These are phyloP conservation scores for Pleurotus tuoliensis DNA, from an alignment of 768 basidiomycete genomes.

Conservation along the genomic window DNA sequence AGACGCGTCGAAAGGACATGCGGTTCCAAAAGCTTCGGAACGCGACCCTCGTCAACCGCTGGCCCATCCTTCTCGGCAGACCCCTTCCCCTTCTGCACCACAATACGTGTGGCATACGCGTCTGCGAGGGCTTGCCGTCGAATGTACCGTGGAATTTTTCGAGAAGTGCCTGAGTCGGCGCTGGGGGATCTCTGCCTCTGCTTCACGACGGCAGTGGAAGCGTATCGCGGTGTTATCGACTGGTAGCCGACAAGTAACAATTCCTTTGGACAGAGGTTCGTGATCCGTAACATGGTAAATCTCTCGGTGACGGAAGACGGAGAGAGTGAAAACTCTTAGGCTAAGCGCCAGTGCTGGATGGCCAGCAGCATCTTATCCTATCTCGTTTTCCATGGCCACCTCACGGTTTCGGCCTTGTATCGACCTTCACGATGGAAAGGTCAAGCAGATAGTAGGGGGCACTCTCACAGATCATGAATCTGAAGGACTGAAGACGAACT, in stretches of 20 bases:
- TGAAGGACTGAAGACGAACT: conserved; percentile 75
- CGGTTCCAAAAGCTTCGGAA: conserved; percentile 49
- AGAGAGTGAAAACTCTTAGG: background rate
- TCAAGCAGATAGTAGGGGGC: conserved; percentile 98
- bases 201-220: background rate
- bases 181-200: background rate
- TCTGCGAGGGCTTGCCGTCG: conserved; percentile 19
- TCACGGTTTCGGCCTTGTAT: conserved; percentile 84
- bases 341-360: background rate
- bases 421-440: conserved; percentile 91
- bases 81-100: conserved; percentile 3
- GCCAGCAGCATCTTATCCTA: background rate
- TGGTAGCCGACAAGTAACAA: conserved; percentile 5
- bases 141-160: conserved; percentile 25
- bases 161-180: background rate
- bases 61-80: conserved; percentile 12
- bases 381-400: background rate
- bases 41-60: conserved; percentile 14
- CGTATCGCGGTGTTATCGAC: background rate
- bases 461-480: conserved; percentile 73
- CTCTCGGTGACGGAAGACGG: background rate
- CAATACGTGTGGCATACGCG: conserved; percentile 1
- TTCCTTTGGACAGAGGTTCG: conserved; percentile 5
- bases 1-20: conserved; percentile 58
- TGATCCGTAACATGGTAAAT: background rate